A percentile compares a stretch with the other conserved stretches of the same genome.
Evolutionary conservation across 352 stramenopile genomes (phyloP).

Genomic region (Pythium grandisporangium): DNA sequence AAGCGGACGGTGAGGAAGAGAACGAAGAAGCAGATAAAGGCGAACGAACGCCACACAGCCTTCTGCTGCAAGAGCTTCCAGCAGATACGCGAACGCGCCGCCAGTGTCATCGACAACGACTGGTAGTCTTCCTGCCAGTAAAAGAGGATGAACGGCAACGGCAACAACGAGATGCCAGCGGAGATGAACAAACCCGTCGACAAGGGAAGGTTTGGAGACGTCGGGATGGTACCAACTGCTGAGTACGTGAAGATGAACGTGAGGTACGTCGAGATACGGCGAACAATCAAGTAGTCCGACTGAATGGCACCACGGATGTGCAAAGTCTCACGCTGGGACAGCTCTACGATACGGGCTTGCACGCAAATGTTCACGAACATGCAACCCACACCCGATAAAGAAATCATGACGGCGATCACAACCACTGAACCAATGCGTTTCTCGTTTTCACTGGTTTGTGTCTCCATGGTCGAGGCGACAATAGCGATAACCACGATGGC

Average conservation of each 20-base stretch:
- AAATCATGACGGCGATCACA: background rate
- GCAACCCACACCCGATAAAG: background rate
- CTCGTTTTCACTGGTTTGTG: background rate
- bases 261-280: background rate
- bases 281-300: conserved; percentile 4
- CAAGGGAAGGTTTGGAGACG: background rate
- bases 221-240: background rate
- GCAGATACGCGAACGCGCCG: background rate
- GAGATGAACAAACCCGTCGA: background rate
- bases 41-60: conserved; percentile 4
- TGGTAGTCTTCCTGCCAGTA: conserved; percentile 4
- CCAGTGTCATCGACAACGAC: conserved; percentile 1
- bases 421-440: background rate
- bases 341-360: conserved; percentile 1
- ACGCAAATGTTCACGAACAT: conserved; percentile 5
- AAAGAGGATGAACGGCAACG: conserved; percentile 2
- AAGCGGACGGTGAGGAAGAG: conserved; percentile 31
- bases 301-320: conserved; percentile 2
- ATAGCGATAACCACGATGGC: background rate
- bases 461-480: background rate
- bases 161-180: background rate
- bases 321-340: conserved; percentile 3
- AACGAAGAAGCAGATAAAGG: conserved; percentile 8
- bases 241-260: conserved; percentile 2
- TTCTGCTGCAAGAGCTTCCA: conserved; percentile 6